These are phyloP conservation scores for Kwoniella mangroviensis DNA, from an alignment of 768 basidiomycete genomes.

Conservation along the genomic window DNA sequence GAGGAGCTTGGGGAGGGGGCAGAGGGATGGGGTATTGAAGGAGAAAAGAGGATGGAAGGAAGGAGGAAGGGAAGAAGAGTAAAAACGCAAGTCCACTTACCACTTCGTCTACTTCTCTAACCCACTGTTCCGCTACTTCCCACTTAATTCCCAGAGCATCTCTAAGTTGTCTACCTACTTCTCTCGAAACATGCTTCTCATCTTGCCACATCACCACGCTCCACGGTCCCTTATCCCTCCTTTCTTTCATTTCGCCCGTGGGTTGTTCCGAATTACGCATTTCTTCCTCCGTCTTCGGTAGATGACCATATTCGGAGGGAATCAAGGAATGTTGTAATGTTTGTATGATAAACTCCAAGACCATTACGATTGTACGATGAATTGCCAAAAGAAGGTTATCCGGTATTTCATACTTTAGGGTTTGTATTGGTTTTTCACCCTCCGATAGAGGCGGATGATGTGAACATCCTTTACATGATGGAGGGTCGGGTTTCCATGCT, in stretches of 20 bases:
- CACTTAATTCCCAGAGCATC: slow-evolving; percentile 47
- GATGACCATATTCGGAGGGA: slow-evolving; percentile 58
- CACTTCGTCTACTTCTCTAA: slow-evolving; percentile 46
- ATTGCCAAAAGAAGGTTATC: slow-evolving; percentile 66
- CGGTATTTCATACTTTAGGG: slow-evolving; percentile 64
- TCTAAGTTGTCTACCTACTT: slow-evolving; percentile 65
- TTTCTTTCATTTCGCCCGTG: slow-evolving; percentile 28
- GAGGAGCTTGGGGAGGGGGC: too few relatives aligned
- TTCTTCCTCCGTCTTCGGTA: slow-evolving; percentile 61
- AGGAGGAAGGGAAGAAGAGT: too few relatives aligned
- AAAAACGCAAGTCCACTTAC: slow-evolving; percentile 28
- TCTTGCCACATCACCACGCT: slow-evolving; percentile 87
- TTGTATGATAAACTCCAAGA: slow-evolving; percentile 80
- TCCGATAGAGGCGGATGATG: slow-evolving; percentile 69
- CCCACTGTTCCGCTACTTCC: slow-evolving; percentile 37
- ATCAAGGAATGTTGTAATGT: slow-evolving; percentile 81
- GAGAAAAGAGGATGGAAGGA: too few relatives aligned
- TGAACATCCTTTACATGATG: slow-evolving; percentile 65
- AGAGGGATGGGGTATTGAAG: too few relatives aligned
- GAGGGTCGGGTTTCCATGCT: slow-evolving; percentile 69
- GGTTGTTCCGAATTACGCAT: slow-evolving; percentile 23
- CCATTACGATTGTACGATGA: slow-evolving; percentile 73
- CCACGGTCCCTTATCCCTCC: slow-evolving; percentile 42
- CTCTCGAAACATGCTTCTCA: slow-evolving; percentile 92
- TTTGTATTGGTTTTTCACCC: slow-evolving; percentile 58